Evolutionary conservation across 345 rosid species (phyloP).

Genomic region (Eucalyptus cladocalyx): DNA sequence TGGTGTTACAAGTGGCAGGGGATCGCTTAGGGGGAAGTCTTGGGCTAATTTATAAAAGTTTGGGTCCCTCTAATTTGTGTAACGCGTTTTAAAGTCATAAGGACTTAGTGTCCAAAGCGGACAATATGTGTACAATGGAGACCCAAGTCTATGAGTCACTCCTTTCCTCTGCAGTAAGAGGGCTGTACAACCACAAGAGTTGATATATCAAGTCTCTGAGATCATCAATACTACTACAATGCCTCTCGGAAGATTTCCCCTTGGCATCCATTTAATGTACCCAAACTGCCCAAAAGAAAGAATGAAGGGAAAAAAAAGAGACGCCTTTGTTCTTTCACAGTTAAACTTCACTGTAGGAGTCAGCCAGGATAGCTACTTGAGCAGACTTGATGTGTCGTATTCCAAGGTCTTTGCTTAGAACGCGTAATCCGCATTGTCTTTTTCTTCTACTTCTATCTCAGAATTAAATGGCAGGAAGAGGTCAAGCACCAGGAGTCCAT

Average conservation of each 20-base stretch:
- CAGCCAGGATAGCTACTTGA: background rate
- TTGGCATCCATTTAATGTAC: background rate
- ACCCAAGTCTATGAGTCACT: background rate
- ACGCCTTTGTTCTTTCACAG: background rate
- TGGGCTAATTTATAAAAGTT: too few relatives aligned
- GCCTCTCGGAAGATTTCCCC: background rate
- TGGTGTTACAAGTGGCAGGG: too few relatives aligned
- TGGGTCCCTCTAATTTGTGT: too few relatives aligned
- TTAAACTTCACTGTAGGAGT: accelerated
- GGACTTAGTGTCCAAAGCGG: too few relatives aligned
- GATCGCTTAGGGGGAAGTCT: too few relatives aligned
- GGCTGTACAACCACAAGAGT: background rate
- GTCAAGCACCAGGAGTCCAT: background rate
- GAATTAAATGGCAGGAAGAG: background rate
- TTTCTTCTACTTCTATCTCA: background rate
- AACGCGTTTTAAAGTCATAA: too few relatives aligned
- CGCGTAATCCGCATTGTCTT: background rate
- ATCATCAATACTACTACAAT: background rate
- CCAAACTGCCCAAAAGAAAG: background rate
- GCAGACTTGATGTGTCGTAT: background rate
- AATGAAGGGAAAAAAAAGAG: background rate
- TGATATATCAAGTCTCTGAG: background rate
- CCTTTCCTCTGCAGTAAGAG: background rate
- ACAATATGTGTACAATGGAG: too few relatives aligned
- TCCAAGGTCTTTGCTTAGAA: background rate